Evolutionary conservation across 345 rosid genomes (phyloP).

Genomic region (Brassica nigra): DNA sequence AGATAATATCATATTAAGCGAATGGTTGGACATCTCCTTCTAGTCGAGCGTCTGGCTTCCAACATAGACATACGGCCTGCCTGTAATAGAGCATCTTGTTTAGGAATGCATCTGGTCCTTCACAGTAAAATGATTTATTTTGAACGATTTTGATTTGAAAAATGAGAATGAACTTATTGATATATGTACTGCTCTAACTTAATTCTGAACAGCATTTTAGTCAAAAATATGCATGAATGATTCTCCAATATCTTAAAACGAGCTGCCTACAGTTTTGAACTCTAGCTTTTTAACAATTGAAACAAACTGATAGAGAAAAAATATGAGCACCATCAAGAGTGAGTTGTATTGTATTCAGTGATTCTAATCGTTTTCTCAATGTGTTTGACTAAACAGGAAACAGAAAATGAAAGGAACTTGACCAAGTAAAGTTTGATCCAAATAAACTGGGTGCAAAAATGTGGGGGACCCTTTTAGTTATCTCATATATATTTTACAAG

Average conservation of each 20-base stretch:
- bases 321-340: constrained; percentile 14
- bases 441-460: constrained; percentile 11
- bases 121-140: background rate
- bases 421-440: constrained; percentile 28
- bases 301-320: background rate
- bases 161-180: background rate
- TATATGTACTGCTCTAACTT: background rate
- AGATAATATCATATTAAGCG: no score
- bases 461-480: constrained; percentile 27
- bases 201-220: background rate
- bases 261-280: background rate
- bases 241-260: background rate
- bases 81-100: no score
- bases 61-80: no score
- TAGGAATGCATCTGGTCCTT: no score
- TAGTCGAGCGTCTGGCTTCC: no score
- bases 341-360: constrained; percentile 5
- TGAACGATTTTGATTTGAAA: background rate
- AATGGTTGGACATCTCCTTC: no score
- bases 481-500: constrained; percentile 5
- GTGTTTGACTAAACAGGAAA: constrained; percentile 40
- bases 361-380: constrained; percentile 35
- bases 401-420: constrained; percentile 40
- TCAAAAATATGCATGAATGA: background rate
- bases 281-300: constrained; percentile 4